A percentile compares a stretch with the other conserved stretches of the same genome.
Evolutionary conservation across 1,284 basidiomycete species (phyloP).

Genomic region (Hymenochaete sp.): DNA sequence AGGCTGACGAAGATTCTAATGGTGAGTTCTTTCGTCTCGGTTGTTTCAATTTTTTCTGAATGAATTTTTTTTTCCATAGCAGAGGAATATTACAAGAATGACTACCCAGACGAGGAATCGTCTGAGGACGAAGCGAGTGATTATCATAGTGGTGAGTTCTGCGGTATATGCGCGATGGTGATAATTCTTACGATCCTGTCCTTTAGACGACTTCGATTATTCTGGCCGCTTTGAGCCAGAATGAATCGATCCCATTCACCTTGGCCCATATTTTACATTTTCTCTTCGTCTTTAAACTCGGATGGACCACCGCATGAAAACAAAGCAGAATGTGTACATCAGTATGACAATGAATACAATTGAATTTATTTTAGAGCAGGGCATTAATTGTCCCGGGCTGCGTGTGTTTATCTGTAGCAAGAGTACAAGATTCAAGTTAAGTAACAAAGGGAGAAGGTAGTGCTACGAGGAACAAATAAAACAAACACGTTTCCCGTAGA

Average conservation of each 20-base stretch:
- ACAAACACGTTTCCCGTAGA: no score
- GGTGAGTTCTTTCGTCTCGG: slow-evolving; percentile 33
- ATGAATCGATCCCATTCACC: background rate
- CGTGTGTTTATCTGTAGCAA: no score
- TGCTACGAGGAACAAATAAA: no score
- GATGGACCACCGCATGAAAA: no score
- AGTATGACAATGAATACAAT: no score
- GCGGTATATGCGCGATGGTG: slow-evolving; percentile 22
- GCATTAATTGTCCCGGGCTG: no score
- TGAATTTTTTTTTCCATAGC: slow-evolving; percentile 33
- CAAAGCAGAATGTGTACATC: no score
- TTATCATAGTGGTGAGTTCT: slow-evolving; percentile 31
- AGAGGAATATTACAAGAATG: slow-evolving; percentile 74
- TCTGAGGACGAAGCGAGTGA: slow-evolving; percentile 30
- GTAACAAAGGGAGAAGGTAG: no score
- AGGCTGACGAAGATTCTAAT: slow-evolving; percentile 75
- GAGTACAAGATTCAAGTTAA: no score
- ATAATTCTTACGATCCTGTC: slow-evolving; percentile 37
- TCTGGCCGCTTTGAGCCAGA: slow-evolving; percentile 9
- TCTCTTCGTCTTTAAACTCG: background rate
- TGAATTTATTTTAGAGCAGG: no score
- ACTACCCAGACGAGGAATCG: slow-evolving; percentile 69
- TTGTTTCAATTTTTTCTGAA: background rate
- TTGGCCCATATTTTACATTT: background rate
- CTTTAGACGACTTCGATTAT: slow-evolving; percentile 30